Conservation (phyloP, 805 yeast genomes). For the Candida xyloterini region DNA sequence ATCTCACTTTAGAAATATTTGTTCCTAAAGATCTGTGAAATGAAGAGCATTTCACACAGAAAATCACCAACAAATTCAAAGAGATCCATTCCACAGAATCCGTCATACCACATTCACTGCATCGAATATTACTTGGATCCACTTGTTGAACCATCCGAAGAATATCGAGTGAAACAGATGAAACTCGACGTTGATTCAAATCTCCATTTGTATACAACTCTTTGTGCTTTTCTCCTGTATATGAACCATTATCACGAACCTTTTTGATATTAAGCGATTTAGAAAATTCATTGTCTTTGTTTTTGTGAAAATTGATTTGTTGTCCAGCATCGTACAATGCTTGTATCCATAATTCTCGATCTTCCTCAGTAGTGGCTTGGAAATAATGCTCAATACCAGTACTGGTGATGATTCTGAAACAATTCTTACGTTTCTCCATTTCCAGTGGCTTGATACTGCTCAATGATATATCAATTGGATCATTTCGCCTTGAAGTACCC, state of each 20-base stretch:
- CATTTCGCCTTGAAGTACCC: slow-evolving; percentile 57
- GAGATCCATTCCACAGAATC: slow-evolving; percentile 85
- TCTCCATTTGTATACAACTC: slow-evolving; percentile 6
- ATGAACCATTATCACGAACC: not conserved
- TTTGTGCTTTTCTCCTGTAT: not conserved
- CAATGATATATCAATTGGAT: slow-evolving; percentile 68
- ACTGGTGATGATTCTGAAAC: slow-evolving; percentile 77
- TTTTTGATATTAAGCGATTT: slow-evolving; percentile 1
- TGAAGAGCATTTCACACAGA: slow-evolving; percentile 85
- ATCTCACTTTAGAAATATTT: slow-evolving; percentile 72
- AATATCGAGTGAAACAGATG: slow-evolving; percentile 33
- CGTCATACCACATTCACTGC: slow-evolving; percentile 76
- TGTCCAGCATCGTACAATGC: slow-evolving; percentile 55
- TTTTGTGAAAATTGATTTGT: slow-evolving; percentile 24
- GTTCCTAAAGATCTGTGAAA: slow-evolving; percentile 86
- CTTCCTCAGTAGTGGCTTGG: slow-evolving; percentile 70
- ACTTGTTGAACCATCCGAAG: slow-evolving; percentile 39
- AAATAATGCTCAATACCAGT: slow-evolving; percentile 62
- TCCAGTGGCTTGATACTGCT: slow-evolving; percentile 55
- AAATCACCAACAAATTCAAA: slow-evolving; percentile 61
- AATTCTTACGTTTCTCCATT: slow-evolving; percentile 47
- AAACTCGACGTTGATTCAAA: slow-evolving; percentile 29
- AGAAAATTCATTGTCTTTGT: not conserved
- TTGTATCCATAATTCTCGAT: slow-evolving; percentile 65
- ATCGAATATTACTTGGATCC: slow-evolving; percentile 54